Percentiles rank a stretch among this genome's conserved stretches.
Evolutionary conservation across 768 basidiomycete species (phyloP).

Genomic region (Infundibulicybe gibba): DNA sequence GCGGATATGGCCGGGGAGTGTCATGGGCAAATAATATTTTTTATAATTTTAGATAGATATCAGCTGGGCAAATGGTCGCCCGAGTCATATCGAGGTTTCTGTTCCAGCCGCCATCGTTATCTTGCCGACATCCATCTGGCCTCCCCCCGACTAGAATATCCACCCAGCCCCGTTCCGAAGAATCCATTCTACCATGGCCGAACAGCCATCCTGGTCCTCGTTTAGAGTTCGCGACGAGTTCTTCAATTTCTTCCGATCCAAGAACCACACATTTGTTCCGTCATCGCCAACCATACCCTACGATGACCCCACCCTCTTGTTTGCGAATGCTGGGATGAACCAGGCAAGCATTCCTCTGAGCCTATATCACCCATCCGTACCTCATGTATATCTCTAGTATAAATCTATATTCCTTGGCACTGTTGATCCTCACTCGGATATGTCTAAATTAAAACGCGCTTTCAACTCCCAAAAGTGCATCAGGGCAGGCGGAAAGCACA

Average conservation of each 20-base stretch:
- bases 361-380: neutral
- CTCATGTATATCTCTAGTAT: conserved; percentile 50
- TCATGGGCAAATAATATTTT: too few relatives aligned
- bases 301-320: conserved; percentile 96
- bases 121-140: conserved; percentile 8
- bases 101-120: conserved; percentile 22
- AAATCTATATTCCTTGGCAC: conserved; percentile 98
- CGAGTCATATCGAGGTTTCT: conserved; percentile 16
- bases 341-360: conserved; percentile 37
- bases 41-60: neutral
- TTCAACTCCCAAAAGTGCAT: conserved; percentile 99
- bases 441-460: conserved; percentile 88
- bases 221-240: conserved; percentile 80
- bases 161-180: neutral
- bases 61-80: conserved; percentile 4
- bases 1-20: too few relatives aligned
- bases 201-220: conserved; percentile 66
- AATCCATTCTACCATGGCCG: conserved; percentile 29
- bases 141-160: neutral
- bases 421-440: conserved; percentile 91
- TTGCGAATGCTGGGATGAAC: conserved; percentile 98
- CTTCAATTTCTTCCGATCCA: conserved; percentile 82
- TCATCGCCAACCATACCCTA: conserved; percentile 94
- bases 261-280: conserved; percentile 83
- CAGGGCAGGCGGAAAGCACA: conserved; percentile 97